Base-by-base conservation (phyloP, 345 rosid species). In the Pseudoturritis turrita region DNA sequence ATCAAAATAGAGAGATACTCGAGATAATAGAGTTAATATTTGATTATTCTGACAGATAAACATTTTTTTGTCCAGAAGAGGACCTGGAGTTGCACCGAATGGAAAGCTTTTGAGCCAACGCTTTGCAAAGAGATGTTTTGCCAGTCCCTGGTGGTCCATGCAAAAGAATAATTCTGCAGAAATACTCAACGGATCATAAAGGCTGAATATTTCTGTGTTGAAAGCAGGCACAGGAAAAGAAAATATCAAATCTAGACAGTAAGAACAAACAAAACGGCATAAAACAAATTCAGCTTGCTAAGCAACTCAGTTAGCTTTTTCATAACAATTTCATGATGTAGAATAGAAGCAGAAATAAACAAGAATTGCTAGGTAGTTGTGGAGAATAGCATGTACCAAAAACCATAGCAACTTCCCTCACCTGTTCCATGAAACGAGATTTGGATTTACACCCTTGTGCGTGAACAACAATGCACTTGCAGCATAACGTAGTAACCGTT, bases 71-170 rank as follows among this genome's bases (percentile, higher is more conserved):
- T 31, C 22, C 37, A 66, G 23, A 72, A 59, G 72, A 60, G 43
- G 15, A 91, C 98, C 97, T 95, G 70, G 84, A 85, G 78, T 85
- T 91, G 76, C 88, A 91, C 50, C 94, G 85, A 67, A 95, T 84
- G 35, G 98, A 87, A 53, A 95, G 83, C 75, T 95, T 95, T 76
- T 91, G 99, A 70, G 99, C 99, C 81, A 95, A 82, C 15, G 99
- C 99, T 80, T 91, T 91, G 75, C 98, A 95, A 68, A 95, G 79
- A 19, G 98, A 95, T 64, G 99, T 95, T 80, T 91, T 95, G 51
- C 99, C 99, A 39, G 99, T 95, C 61, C 98, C 99, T 62, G 99
- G 98, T 79, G 99, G 98, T 57, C 99, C 99, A 73, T 89, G 99
- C 78, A 94, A 82, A 72, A 94, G 97, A 80, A 94, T 77, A 77